These are phyloP conservation scores for Hemileccinum impolitum DNA, from an alignment of 768 basidiomycete genomes.

Conservation along the genomic window DNA sequence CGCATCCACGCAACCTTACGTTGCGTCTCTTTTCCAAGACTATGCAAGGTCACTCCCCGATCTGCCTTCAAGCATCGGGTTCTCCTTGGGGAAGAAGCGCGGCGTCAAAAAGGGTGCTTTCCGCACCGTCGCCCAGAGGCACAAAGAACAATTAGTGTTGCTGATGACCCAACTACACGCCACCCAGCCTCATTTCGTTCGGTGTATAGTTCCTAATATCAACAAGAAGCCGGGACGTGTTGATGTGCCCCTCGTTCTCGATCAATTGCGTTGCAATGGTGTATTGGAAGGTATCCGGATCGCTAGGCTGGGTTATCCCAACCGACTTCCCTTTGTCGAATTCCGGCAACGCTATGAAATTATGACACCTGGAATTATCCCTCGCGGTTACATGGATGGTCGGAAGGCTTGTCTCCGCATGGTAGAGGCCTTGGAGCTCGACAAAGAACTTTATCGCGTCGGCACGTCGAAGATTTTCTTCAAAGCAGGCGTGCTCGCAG, in stretches of 20 bases:
- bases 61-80: slow-evolving; percentile 35
- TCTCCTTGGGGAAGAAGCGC: slow-evolving; percentile 58
- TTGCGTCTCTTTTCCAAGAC: slow-evolving; percentile 82
- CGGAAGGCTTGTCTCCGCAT: slow-evolving; percentile 91
- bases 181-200: slow-evolving; percentile 96
- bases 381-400: slow-evolving; percentile 96
- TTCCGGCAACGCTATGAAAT: slow-evolving; percentile 97
- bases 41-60: slow-evolving; percentile 48
- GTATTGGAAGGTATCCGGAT: slow-evolving; percentile 98
- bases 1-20: slow-evolving; percentile 75
- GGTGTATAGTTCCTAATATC: slow-evolving; percentile 95
- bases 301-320: slow-evolving; percentile 95
- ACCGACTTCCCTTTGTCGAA: slow-evolving; percentile 93
- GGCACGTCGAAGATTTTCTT: slow-evolving; percentile 99
- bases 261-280: slow-evolving; percentile 97
- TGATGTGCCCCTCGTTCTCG: slow-evolving; percentile 91
- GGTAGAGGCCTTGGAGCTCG: slow-evolving; percentile 85
- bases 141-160: slow-evolving; percentile 91
- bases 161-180: slow-evolving; percentile 89
- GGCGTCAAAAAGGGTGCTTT: slow-evolving; percentile 93
- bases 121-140: slow-evolving; percentile 90
- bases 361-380: slow-evolving; percentile 89
- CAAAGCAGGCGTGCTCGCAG: slow-evolving; percentile 96
- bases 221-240: slow-evolving; percentile 89
- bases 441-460: slow-evolving; percentile 80